These are phyloP conservation scores for Conticribra weissflogii DNA, from an alignment of 108 stramenopile species.

Conservation along the genomic window DNA sequence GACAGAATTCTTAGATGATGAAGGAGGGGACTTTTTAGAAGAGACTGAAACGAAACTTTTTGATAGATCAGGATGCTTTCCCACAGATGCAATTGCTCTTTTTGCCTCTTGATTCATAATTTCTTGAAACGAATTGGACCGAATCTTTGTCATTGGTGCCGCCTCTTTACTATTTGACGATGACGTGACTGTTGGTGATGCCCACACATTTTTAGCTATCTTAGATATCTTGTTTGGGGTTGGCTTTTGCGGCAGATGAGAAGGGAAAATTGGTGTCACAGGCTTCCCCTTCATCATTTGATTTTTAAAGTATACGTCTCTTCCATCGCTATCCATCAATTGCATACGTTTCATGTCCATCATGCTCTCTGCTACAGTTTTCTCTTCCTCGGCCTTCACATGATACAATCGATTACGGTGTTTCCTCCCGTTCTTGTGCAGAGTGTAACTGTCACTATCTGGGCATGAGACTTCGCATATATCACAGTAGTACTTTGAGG, in stretches of 20 bases:
- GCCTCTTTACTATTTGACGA: neutral
- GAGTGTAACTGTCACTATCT: slow-evolving; percentile 60
- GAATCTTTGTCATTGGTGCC: neutral
- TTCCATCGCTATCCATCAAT: slow-evolving; percentile 28
- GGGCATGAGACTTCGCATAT: slow-evolving; percentile 70
- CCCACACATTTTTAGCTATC: slow-evolving; percentile 14
- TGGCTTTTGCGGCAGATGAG: neutral
- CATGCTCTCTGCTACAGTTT: slow-evolving; percentile 56
- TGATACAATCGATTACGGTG: slow-evolving; percentile 81
- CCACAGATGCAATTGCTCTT: neutral
- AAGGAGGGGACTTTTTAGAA: neutral
- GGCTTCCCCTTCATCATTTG: slow-evolving; percentile 13
- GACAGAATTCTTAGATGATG: slow-evolving; percentile 5
- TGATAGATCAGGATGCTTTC: neutral
- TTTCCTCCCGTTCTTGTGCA: slow-evolving; percentile 81
- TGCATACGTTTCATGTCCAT: slow-evolving; percentile 63
- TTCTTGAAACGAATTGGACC: slow-evolving; percentile 40
- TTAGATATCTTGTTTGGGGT: neutral
- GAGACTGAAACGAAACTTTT: neutral
- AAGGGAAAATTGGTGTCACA: neutral
- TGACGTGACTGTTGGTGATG: slow-evolving; percentile 9
- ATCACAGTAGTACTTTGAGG: slow-evolving; percentile 54
- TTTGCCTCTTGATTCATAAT: slow-evolving; percentile 47
- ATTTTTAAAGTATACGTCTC: slow-evolving; percentile 9
- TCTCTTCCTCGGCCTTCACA: slow-evolving; percentile 62